These are phyloP conservation scores for Pezicula carpinea DNA, from an alignment of 2,329 filamentous ascomycete genomes.

Conservation along the genomic window DNA sequence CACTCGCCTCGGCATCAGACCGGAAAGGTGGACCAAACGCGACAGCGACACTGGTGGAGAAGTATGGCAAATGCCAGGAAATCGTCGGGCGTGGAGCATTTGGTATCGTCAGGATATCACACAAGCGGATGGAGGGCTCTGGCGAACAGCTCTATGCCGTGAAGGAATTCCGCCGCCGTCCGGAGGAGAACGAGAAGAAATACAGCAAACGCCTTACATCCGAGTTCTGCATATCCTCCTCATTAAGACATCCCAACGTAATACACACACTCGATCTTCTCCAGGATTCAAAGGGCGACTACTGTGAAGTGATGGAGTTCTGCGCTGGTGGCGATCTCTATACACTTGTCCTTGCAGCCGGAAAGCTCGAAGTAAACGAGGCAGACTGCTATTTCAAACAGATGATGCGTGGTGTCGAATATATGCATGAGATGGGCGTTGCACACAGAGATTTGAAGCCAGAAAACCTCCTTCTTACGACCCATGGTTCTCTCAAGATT, in stretches of 20 bases:
- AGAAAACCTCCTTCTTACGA: conserved; percentile 91
- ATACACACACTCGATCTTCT: conserved; percentile 96
- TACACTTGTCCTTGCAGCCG: conserved; percentile 83
- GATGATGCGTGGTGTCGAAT: conserved; percentile 97
- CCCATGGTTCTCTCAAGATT: conserved; percentile 89
- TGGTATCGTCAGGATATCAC: conserved; percentile 93
- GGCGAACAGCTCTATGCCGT: conserved; percentile 93
- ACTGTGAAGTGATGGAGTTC: conserved; percentile 99
- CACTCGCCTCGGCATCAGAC: conserved; percentile 58
- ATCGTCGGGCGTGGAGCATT: conserved; percentile 94
- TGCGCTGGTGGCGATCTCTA: conserved; percentile 96
- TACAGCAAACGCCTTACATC: conserved; percentile 97
- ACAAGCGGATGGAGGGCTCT: conserved; percentile 81
- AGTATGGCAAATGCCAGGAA: conserved; percentile 98
- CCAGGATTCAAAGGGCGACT: conserved; percentile 94
- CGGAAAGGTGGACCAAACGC: conserved; percentile 72
- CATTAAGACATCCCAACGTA: conserved; percentile 92
- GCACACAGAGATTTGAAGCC: conserved; percentile 96
- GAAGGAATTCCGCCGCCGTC: conserved; percentile 93
- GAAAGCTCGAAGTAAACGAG: conserved; percentile 86
- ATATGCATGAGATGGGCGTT: conserved; percentile 99
- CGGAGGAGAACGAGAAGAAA: conserved; percentile 92
- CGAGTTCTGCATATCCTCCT: conserved; percentile 98
- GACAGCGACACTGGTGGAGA: conserved; percentile 80
- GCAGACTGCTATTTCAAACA: conserved; percentile 99